Percentiles rank a stretch among this genome's conserved stretches.
Evolutionary conservation across 345 rosid genomes (phyloP).

Genomic region (Eucalyptus grandis): DNA sequence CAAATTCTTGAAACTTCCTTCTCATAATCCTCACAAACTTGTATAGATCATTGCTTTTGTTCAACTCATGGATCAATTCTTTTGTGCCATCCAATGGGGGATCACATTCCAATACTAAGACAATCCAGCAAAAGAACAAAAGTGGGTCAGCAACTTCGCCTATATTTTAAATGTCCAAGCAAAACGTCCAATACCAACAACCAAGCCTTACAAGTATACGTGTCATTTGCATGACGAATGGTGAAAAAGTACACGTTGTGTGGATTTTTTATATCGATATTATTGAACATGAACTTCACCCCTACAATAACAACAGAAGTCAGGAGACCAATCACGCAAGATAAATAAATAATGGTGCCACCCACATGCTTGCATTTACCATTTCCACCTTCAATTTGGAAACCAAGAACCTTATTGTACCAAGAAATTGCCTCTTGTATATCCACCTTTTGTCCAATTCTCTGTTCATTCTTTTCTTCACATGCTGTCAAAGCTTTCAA

Average conservation of each 20-base stretch:
- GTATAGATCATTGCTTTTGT: conserved; percentile 72
- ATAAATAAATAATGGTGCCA: background rate
- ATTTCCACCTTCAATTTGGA: conserved; percentile 71
- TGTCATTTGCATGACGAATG: conserved; percentile 56
- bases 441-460: conserved; percentile 24
- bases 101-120: conserved; percentile 72
- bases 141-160: background rate
- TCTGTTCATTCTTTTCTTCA: conserved; percentile 31
- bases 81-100: conserved; percentile 39
- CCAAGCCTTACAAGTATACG: conserved; percentile 47
- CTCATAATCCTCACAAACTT: conserved; percentile 80
- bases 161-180: background rate
- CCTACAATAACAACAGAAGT: conserved; percentile 25
- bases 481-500: conserved; percentile 20
- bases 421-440: conserved; percentile 62
- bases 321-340: background rate
- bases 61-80: conserved; percentile 64
- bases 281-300: conserved; percentile 67
- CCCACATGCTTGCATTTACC: conserved; percentile 27
- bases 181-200: background rate
- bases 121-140: background rate
- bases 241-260: conserved; percentile 41
- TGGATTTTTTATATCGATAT: conserved; percentile 36
- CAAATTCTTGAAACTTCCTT: conserved; percentile 61
- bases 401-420: conserved; percentile 76